Evolutionary conservation across 2,329 filamentous ascomycete genomes (phyloP), one percentile per base, ranked within the genome.

Genomic region (Microcyclospora pomicola): DNA sequence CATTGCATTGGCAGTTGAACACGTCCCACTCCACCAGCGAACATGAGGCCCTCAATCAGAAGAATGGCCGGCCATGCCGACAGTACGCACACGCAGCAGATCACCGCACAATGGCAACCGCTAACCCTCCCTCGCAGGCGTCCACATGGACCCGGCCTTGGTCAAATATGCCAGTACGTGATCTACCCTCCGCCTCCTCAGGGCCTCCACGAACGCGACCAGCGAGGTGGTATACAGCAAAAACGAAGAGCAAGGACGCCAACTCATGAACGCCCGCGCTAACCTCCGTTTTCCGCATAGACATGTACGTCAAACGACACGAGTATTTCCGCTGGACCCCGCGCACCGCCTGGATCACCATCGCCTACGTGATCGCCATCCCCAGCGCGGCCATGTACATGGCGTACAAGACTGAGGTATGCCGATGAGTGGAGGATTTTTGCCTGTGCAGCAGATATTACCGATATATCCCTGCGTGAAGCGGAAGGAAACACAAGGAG

Each of bases 281-380:
- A 24, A 24, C 19, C 16, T 51, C 54, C 11, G 10, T 9, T 5
- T 2, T 3, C 9, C 10, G 13, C 11, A 16, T 32, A 94, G 87
- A 81, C 60, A 82, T 95, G 77, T 75, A 73, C 55, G 69, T 73
- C 55, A 85, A 83, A 68, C 81, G 91, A 49, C 80, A 87, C 74
- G 85, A 85, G 66, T 94, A 84, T 74, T 98, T 96, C 74, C 75
- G 85, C 62, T 96, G 85, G 84, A 96, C 82, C 28, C 73, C 77
- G 37, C 73, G 82, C 55, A 93, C 85, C 33, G 85, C 84, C 24
- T 77, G 75, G 66, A 63, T 95, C 54, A 78, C 80, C 4, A 75
- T 95, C 58, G 68, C 80, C 47, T 95, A 88, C 62, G 72, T 81
- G 41, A 66, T 77, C 27, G 66, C 79, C 38, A 73, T 95, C 32